Evolutionary conservation across 352 stramenopile species (phyloP).

Genomic region (Peronospora destructor): DNA sequence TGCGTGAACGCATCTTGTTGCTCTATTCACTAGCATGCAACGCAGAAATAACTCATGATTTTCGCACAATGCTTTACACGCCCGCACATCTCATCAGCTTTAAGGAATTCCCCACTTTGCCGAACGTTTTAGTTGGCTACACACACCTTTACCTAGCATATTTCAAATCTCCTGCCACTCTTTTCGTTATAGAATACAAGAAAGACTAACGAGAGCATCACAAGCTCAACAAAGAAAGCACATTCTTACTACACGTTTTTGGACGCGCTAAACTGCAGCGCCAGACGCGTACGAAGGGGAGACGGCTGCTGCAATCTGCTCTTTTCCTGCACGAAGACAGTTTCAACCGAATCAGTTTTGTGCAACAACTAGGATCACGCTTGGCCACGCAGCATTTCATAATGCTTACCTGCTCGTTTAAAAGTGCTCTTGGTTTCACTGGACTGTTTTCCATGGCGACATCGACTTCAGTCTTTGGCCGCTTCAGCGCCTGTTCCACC

Average conservation of each 20-base stretch:
- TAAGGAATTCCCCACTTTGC: too few relatives aligned
- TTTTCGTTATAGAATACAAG: too few relatives aligned
- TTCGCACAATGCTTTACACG: too few relatives aligned
- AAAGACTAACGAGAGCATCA: too few relatives aligned
- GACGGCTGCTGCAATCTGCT: conserved; percentile 20
- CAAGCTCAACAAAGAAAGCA: too few relatives aligned
- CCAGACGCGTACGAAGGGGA: conserved; percentile 40
- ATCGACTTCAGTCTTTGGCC: conserved; percentile 64
- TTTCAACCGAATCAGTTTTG: neutral
- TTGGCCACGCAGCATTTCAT: neutral
- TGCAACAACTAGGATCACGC: neutral
- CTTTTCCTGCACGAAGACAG: conserved; percentile 14
- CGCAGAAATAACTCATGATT: too few relatives aligned
- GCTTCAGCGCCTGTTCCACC: conserved; percentile 71
- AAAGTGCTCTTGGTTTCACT: conserved; percentile 38
- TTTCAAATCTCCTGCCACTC: too few relatives aligned
- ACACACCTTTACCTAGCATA: too few relatives aligned
- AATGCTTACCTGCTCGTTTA: conserved; percentile 32
- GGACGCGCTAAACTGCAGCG: conserved; percentile 32
- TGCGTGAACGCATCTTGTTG: too few relatives aligned
- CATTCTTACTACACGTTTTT: conserved; percentile 29
- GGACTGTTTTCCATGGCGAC: conserved; percentile 69
- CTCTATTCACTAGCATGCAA: too few relatives aligned
- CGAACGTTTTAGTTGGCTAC: too few relatives aligned
- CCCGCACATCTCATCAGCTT: too few relatives aligned